Base-by-base conservation (phyloP, 495 filamentous ascomycete genomes). In the Penicillium bialowiezense region DNA sequence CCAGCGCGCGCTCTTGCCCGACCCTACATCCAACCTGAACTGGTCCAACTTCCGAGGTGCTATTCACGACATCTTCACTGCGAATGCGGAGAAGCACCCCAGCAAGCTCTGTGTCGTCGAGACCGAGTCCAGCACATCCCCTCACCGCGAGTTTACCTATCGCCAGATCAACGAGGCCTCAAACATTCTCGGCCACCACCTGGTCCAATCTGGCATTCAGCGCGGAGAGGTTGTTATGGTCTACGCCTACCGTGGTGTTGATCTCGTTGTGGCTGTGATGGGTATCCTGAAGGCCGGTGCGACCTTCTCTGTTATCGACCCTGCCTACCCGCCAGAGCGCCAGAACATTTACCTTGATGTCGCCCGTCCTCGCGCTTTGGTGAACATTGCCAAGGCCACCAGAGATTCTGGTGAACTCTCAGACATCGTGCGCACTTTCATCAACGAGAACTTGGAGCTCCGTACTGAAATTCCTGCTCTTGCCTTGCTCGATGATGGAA, bases 271-370 rank as follows among this genome's bases (percentile, higher is more conserved):
- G 24, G 70, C 75, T 7, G 67, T 77, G 10, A 79, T 83, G 78
- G 80, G 79, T 52, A 71, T 74, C n/a, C 52, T 84, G 48, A 80
- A 74, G 61, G 70, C 71, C 26, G 72, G 72, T 51, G 73, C 72
- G 15, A 73, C 69, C 7, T 67, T 76, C 56, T 68, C 64, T 10
- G 90, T 97, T 32, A 82, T 97, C 37, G 91, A 97, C 56, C 91
- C 91, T 2, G 78, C 82, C 13, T 97, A 98, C 62, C 93, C 93
- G 5, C 86, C 89, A 1, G 87, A 87, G 37, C 72, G 93, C 38
- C 93, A 98, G 63, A 86, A 87, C 54, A 88, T 96, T 58, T 95
- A 93, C 58, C 81, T 97, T 26, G 89, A 96, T 53, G 91, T 97
- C 20, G 87, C 92, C 26, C 79, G 84, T 49, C 92, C 92, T 8